Evolutionary conservation across 192 early-diverging fungal genomes (phyloP).

Genomic region (Ambispora gerdemannii): DNA sequence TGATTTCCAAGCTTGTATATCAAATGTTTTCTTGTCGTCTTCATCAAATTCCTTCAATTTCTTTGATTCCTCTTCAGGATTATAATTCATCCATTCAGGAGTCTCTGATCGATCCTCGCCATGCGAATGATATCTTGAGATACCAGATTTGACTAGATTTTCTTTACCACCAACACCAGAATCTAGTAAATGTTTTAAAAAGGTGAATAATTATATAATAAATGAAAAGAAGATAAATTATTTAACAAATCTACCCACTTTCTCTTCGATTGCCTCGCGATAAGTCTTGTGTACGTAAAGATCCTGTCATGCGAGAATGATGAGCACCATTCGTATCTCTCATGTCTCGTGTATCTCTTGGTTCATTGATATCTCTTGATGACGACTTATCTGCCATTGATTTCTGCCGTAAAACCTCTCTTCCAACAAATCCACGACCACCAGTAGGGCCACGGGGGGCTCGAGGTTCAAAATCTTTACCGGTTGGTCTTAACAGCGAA

Average conservation of each 20-base stretch:
- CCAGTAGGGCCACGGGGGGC: slow-evolving; percentile 37
- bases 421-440: slow-evolving; percentile 35
- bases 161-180: slow-evolving; percentile 5
- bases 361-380: too few species aligned
- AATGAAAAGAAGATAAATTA: not conserved
- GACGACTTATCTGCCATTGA: slow-evolving; percentile 7
- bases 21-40: slow-evolving; percentile 42
- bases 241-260: slow-evolving; percentile 9
- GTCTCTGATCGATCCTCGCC: slow-evolving; percentile 35
- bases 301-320: slow-evolving; percentile 3
- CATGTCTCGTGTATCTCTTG: not conserved
- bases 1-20: slow-evolving; percentile 58
- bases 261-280: slow-evolving; percentile 24
- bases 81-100: slow-evolving; percentile 64
- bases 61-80: slow-evolving; percentile 41
- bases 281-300: not conserved
- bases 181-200: slow-evolving; percentile 8
- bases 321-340: not conserved
- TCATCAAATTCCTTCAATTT: slow-evolving; percentile 30
- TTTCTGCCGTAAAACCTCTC: slow-evolving; percentile 18
- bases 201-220: not conserved
- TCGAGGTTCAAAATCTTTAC: slow-evolving; percentile 33
- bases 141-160: not conserved
- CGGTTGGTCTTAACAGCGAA: slow-evolving; percentile 13
- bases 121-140: slow-evolving; percentile 23